These are phyloP conservation scores for Escovopsis weberi DNA, from an alignment of 2,329 filamentous ascomycete species.

Conservation along the genomic window DNA sequence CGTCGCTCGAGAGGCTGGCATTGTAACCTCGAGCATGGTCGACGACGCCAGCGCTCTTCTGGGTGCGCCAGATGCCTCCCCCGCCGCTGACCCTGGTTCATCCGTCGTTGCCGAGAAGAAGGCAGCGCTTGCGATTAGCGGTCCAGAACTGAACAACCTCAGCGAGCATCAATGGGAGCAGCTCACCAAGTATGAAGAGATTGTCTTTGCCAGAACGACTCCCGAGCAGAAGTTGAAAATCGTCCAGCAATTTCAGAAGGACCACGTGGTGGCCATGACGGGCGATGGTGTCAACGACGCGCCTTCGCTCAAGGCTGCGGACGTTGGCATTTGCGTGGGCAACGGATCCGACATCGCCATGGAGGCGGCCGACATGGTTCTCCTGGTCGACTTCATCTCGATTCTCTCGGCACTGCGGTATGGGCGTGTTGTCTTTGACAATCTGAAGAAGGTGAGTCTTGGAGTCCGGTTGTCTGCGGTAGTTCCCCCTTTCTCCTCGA, in stretches of 20 bases:
- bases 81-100: too few relatives aligned
- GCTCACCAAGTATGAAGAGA: slow-evolving; percentile 24
- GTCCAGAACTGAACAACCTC: slow-evolving; percentile 49
- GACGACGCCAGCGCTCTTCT: slow-evolving; percentile 29
- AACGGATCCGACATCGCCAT: slow-evolving; percentile 73
- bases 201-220: slow-evolving; percentile 57
- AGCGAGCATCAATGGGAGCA: slow-evolving; percentile 56
- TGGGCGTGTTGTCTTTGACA: slow-evolving; percentile 65
- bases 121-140: slow-evolving; percentile 47
- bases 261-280: slow-evolving; percentile 65
- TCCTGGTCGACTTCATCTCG: slow-evolving; percentile 60
- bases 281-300: slow-evolving; percentile 83
- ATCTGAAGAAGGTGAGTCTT: slow-evolving; percentile 48
- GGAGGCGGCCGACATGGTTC: slow-evolving; percentile 66
- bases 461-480: background rate
- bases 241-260: slow-evolving; percentile 56
- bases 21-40: slow-evolving; percentile 42
- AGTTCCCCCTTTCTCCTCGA: background rate
- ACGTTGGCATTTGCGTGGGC: slow-evolving; percentile 71
- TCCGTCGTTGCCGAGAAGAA: slow-evolving; percentile 3
- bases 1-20: slow-evolving; percentile 58
- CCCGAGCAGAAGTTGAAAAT: slow-evolving; percentile 70
- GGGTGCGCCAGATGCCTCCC: too few relatives aligned
- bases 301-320: slow-evolving; percentile 63
- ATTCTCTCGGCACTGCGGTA: slow-evolving; percentile 60